Evolutionary conservation across 345 rosid species (phyloP).

Genomic region (Viola odorata): DNA sequence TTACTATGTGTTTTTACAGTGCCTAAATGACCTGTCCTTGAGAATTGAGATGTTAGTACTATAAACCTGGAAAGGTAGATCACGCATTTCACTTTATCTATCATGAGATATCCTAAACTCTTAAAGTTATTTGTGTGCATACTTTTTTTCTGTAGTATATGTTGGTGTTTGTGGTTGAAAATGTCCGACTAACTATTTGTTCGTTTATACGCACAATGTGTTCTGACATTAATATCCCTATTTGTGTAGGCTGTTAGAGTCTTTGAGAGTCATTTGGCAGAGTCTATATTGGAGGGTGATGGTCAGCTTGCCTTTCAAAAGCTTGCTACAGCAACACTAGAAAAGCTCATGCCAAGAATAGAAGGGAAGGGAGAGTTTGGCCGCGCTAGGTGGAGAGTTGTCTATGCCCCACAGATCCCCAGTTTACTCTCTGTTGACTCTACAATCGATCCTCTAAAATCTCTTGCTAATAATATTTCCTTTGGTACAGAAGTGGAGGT

Average conservation of each 20-base stretch:
- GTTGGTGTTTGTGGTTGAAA: conserved; percentile 11
- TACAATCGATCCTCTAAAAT: conserved; percentile 82
- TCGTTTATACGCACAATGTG: not conserved
- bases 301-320: conserved; percentile 96
- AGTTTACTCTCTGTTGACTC: conserved; percentile 97
- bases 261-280: conserved; percentile 91
- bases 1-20: too few relatives aligned
- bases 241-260: conserved; percentile 78
- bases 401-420: conserved; percentile 98
- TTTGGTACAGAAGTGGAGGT: conserved; percentile 94
- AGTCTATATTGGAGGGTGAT: conserved; percentile 92
- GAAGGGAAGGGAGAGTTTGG: conserved; percentile 98
- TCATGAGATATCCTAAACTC: too few relatives aligned
- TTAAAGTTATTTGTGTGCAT: too few relatives aligned
- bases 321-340: conserved; percentile 96
- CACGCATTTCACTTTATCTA: not conserved
- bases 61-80: not conserved
- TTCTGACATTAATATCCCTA: conserved; percentile 3
- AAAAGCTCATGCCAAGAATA: conserved; percentile 86
- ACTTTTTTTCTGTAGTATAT: not conserved
- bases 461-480: conserved; percentile 80
- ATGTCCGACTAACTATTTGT: not conserved
- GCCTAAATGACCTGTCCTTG: too few relatives aligned
- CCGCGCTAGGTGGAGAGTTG: conserved; percentile 97
- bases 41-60: conserved; percentile 1